These are phyloP conservation scores for Tulasnella sp. DNA, from an alignment of 768 basidiomycete genomes.

Conservation along the genomic window DNA sequence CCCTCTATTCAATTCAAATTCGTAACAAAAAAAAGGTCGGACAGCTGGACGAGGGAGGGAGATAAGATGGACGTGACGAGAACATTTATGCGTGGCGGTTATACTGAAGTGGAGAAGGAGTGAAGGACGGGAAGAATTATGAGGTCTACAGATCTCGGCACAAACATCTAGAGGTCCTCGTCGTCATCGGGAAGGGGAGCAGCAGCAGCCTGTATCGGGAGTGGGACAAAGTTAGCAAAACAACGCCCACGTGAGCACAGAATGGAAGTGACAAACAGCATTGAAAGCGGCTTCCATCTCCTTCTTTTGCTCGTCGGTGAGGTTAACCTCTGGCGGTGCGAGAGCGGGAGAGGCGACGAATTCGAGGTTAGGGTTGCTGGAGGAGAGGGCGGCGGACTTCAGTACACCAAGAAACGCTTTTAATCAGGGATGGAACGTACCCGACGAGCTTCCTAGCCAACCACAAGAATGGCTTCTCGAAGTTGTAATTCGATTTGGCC, in stretches of 20 bases:
- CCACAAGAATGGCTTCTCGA: constrained; percentile 99
- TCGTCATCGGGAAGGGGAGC: constrained; percentile 99
- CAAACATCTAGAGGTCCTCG: constrained; percentile 66
- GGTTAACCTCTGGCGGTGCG: constrained; percentile 84
- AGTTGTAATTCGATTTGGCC: constrained; percentile 99
- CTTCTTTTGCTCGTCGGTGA: constrained; percentile 78
- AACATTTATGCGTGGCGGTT: not conserved
- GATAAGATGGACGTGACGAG: not conserved
- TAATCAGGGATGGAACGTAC: constrained; percentile 52
- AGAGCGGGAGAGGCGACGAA: constrained; percentile 97
- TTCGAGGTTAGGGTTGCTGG: constrained; percentile 81
- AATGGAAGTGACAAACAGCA: not conserved
- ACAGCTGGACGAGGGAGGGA: constrained; percentile 5
- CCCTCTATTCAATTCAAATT: constrained; percentile 21
- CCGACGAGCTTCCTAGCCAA: constrained; percentile 97
- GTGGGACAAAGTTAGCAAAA: constrained; percentile 13
- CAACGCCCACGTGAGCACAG: not conserved
- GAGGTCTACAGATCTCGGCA: constrained; percentile 5
- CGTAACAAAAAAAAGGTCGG: constrained; percentile 6
- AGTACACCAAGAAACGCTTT: not conserved
- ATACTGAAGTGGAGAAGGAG: not conserved
- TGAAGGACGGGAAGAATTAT: not conserved
- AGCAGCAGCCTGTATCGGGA: constrained; percentile 67
- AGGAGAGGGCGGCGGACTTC: not conserved
- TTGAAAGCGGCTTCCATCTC: constrained; percentile 70